These are phyloP conservation scores for Zygoascus bituminiphila DNA, from an alignment of 805 yeast genomes.

Conservation along the genomic window DNA sequence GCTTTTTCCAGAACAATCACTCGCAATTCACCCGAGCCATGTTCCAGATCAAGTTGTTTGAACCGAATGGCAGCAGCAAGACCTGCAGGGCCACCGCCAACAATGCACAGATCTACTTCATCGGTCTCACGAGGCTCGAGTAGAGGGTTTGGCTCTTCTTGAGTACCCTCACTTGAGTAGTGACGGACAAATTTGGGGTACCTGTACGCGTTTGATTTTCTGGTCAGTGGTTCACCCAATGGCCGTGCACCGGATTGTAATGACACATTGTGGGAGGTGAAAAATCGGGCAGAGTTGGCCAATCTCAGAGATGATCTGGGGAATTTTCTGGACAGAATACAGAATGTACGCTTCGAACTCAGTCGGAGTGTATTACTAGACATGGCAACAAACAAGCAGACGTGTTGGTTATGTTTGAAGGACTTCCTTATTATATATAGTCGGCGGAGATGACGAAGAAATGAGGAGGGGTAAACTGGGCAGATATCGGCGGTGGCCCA, in stretches of 20 bases:
- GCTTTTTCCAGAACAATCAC: slow-evolving; percentile 90
- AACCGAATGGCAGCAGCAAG: slow-evolving; percentile 84
- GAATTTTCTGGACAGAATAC: not conserved
- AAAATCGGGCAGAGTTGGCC: not conserved
- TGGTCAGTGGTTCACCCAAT: not conserved
- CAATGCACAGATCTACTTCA: slow-evolving; percentile 86
- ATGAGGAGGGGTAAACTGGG: not conserved
- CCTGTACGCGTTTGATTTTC: too few relatives aligned
- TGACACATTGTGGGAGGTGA: not conserved
- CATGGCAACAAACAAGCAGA: too few relatives aligned
- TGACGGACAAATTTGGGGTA: not conserved
- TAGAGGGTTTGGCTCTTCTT: not conserved
- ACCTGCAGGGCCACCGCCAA: slow-evolving; percentile 98
- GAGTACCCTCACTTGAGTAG: not conserved
- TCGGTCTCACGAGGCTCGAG: slow-evolving; percentile 68
- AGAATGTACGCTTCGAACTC: not conserved
- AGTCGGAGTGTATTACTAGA: not conserved
- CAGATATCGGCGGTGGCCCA: not conserved
- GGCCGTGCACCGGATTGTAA: not conserved
- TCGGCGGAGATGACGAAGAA: too few relatives aligned
- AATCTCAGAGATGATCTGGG: too few relatives aligned
- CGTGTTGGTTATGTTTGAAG: too few relatives aligned
- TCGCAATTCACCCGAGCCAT: slow-evolving; percentile 59
- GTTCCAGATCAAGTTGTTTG: slow-evolving; percentile 71
- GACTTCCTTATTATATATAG: too few relatives aligned